phyloP scores from a whole-genome alignment of 2,329 filamentous ascomycete genomes.

The Escovopsis weberi region DNA sequence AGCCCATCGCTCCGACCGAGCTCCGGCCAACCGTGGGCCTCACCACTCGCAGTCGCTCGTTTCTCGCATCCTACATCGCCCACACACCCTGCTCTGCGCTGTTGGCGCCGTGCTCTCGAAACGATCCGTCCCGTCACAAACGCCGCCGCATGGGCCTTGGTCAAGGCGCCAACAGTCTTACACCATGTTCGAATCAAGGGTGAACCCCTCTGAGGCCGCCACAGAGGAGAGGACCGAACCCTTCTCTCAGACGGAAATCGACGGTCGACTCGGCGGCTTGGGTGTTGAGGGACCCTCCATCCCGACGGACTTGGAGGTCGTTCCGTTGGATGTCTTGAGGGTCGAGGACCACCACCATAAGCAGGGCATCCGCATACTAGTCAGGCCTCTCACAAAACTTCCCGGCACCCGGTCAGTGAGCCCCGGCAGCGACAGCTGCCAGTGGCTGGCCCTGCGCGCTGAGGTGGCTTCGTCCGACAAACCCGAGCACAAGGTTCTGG shows the following conservation, averaged over 20 bases:
- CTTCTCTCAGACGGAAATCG: conserved; percentile 41
- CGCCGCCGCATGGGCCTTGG: conserved; percentile 12
- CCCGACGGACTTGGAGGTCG: conserved; percentile 23
- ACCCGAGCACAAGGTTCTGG: conserved; percentile 41
- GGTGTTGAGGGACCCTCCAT: conserved; percentile 28
- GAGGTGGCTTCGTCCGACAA: conserved; percentile 37
- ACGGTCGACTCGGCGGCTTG: conserved; percentile 31
- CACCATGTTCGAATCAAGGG: conserved; percentile 32
- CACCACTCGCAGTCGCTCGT: conserved; percentile 3
- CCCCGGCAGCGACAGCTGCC: conserved; percentile 40
- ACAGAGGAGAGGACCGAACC: conserved; percentile 41
- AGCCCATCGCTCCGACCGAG: background rate
- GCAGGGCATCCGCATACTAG: conserved; percentile 41
- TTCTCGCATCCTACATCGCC: background rate
- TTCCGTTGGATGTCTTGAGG: conserved; percentile 39
- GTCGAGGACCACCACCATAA: conserved; percentile 38
- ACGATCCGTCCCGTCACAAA: conserved; percentile 1
- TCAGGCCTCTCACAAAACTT: conserved; percentile 38
- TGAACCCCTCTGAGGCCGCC: conserved; percentile 22
- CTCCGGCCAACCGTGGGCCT: background rate
- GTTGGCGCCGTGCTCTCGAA: background rate
- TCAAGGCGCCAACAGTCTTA: conserved; percentile 4
- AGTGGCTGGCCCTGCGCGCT: conserved; percentile 41
- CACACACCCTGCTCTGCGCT: conserved; percentile 2
- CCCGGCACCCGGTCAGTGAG: conserved; percentile 39